Conservation (phyloP, 805 yeast species). For the Saccharomycopsis lassenensis region DNA sequence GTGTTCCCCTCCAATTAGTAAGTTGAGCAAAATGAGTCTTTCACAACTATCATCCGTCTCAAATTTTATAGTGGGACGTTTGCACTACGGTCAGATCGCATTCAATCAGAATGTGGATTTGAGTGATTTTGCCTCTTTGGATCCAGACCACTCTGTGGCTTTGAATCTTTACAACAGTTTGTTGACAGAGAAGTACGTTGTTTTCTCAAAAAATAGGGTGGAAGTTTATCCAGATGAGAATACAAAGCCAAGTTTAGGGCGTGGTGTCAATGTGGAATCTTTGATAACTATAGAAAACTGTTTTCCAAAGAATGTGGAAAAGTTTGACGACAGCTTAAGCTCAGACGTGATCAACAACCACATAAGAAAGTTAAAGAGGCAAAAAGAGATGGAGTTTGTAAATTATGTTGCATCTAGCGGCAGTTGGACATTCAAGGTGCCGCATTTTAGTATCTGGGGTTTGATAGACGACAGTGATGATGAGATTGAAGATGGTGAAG, state of each 20-base stretch:
- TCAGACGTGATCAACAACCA: constrained; percentile 27
- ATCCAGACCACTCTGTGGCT: constrained; percentile 22
- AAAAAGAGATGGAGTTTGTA: constrained; percentile 66
- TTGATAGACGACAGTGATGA: constrained; percentile 56
- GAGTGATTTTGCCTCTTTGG: constrained; percentile 34
- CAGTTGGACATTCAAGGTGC: constrained; percentile 70
- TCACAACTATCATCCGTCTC: constrained; percentile 44
- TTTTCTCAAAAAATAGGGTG: constrained; percentile 27
- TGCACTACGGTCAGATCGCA: constrained; percentile 56
- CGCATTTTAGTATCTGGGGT: constrained; percentile 95
- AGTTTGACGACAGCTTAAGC: constrained; percentile 12
- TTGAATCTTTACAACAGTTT: constrained; percentile 10
- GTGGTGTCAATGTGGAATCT: constrained; percentile 69
- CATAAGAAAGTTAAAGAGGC: constrained; percentile 38
- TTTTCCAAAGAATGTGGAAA: constrained; percentile 31
- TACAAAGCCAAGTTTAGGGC: constrained; percentile 49
- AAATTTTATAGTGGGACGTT: constrained; percentile 58
- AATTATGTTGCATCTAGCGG: constrained; percentile 70
- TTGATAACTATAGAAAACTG: constrained; percentile 55
- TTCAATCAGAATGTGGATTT: constrained; percentile 63
- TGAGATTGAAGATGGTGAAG: constrained; percentile 39
- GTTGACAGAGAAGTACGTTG: constrained; percentile 9
- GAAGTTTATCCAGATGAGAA: constrained; percentile 51
- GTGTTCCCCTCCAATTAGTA: constrained; percentile 56
- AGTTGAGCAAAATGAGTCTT: constrained; percentile 32